Evolutionary conservation across 2,329 filamentous ascomycete genomes (phyloP).

Genomic region (Neonectria punicea): DNA sequence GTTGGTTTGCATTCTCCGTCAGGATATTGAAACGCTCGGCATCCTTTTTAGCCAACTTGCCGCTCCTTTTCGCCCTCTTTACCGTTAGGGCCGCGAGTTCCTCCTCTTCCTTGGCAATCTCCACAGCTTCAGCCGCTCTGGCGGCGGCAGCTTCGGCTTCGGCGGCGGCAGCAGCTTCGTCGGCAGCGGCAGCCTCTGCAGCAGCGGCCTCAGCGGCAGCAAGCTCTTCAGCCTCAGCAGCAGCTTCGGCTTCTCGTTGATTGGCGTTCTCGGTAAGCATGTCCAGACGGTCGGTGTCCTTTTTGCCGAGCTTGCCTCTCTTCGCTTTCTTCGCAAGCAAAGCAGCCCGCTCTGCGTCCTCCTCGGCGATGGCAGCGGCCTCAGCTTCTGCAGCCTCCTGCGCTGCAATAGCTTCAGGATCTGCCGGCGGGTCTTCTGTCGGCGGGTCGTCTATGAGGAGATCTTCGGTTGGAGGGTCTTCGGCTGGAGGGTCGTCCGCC

Average conservation of each 20-base stretch:
- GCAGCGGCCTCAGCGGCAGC: conserved; percentile 26
- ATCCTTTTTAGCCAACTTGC: conserved; percentile 41
- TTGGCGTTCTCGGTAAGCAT: conserved; percentile 32
- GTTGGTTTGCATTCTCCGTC: conserved; percentile 29
- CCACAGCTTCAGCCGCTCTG: conserved; percentile 52
- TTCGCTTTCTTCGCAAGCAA: conserved; percentile 37
- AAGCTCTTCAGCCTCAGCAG: conserved; percentile 24
- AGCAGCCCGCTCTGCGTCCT: conserved; percentile 34
- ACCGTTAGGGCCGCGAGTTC: conserved; percentile 44
- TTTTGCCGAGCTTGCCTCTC: conserved; percentile 37
- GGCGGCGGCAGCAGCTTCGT: conserved; percentile 49
- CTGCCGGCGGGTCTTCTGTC: not conserved
- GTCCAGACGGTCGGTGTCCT: conserved; percentile 35
- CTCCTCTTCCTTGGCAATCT: conserved; percentile 38
- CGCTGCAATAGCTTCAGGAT: conserved; percentile 4
- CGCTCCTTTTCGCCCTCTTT: conserved; percentile 49
- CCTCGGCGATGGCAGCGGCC: conserved; percentile 30
- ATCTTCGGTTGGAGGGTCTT: conserved; percentile 1
- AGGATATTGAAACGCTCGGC: conserved; percentile 34
- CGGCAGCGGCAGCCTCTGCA: conserved; percentile 27
- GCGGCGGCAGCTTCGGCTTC: conserved; percentile 46
- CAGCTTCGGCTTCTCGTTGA: conserved; percentile 32
- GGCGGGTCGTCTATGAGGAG: not conserved
- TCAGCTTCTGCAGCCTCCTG: conserved; percentile 27
- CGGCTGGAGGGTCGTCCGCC: conserved; percentile 17